Conservation (phyloP, 805 yeast species). For the Blastobotrys americana region DNA sequence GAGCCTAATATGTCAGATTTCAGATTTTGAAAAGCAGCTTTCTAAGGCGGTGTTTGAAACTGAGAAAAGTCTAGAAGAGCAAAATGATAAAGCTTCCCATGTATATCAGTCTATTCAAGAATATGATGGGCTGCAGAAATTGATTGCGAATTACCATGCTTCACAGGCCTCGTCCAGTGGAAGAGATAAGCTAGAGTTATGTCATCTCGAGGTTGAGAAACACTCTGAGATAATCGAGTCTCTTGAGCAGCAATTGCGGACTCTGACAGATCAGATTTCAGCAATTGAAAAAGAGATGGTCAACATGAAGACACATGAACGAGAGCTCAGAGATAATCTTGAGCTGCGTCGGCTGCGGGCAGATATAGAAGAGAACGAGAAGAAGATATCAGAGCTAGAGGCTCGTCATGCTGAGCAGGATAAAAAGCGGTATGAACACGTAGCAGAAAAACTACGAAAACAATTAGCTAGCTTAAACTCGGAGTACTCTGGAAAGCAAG, state of each 20-base stretch:
- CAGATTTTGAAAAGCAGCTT: neutral
- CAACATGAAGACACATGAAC: slow-evolving; percentile 56
- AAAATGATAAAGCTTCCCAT: slow-evolving; percentile 1
- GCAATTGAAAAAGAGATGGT: slow-evolving; percentile 37
- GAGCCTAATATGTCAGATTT: slow-evolving; percentile 2
- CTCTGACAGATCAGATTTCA: slow-evolving; percentile 20
- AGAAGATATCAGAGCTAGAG: slow-evolving; percentile 42
- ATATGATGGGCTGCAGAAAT: slow-evolving; percentile 2
- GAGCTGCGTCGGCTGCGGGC: slow-evolving; percentile 43
- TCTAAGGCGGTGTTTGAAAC: neutral
- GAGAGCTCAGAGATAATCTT: slow-evolving; percentile 57
- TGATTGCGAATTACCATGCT: slow-evolving; percentile 12
- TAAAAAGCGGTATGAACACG: slow-evolving; percentile 53
- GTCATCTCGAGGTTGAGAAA: slow-evolving; percentile 26
- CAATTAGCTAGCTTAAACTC: slow-evolving; percentile 51
- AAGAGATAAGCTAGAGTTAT: slow-evolving; percentile 8
- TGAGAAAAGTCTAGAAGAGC: slow-evolving; percentile 9
- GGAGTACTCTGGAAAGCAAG: slow-evolving; percentile 65
- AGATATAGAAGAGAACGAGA: slow-evolving; percentile 35
- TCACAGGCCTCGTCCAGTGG: slow-evolving; percentile 8
- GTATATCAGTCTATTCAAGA: slow-evolving; percentile 7
- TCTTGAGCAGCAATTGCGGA: slow-evolving; percentile 21
- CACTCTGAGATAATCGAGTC: slow-evolving; percentile 17
- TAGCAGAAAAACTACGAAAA: slow-evolving; percentile 44
- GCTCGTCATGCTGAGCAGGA: slow-evolving; percentile 51